These are phyloP conservation scores for Stephania japonica DNA, from an alignment of 164 flowering plant genomes.

Conservation along the genomic window DNA sequence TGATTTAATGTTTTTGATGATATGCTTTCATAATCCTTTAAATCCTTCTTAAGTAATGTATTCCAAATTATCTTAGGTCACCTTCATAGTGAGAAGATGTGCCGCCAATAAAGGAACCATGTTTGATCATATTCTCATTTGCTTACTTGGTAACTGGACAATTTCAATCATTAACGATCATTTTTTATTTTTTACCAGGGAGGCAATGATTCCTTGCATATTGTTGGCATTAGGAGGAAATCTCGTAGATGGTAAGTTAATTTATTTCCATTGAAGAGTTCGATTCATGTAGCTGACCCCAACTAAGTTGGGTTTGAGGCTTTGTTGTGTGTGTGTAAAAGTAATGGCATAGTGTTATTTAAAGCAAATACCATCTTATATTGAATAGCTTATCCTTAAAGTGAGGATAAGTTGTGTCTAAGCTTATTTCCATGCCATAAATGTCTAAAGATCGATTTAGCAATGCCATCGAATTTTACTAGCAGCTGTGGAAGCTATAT, in stretches of 20 bases:
- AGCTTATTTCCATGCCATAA: not conserved
- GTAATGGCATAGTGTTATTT: not conserved
- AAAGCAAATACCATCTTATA: not conserved
- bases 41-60: too few species aligned
- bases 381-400: not conserved
- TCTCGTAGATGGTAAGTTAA: slow-evolving; percentile 71
- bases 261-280: not conserved
- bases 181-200: slow-evolving; percentile 41
- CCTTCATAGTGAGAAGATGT: not conserved
- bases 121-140: not conserved
- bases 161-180: slow-evolving; percentile 7
- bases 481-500: not conserved
- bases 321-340: not conserved
- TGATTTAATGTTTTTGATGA: too few species aligned
- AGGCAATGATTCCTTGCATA: slow-evolving; percentile 97
- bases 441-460: not conserved
- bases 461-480: not conserved
- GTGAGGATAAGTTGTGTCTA: too few species aligned
- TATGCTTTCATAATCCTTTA: too few species aligned
- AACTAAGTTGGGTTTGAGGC: too few species aligned
- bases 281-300: too few species aligned
- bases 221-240: slow-evolving; percentile 93
- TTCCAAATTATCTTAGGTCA: too few species aligned
- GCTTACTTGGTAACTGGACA: not conserved
- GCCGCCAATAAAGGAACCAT: not conserved